Conservation (phyloP, 257 asterid genomes). For the Linaria vulgaris region DNA sequence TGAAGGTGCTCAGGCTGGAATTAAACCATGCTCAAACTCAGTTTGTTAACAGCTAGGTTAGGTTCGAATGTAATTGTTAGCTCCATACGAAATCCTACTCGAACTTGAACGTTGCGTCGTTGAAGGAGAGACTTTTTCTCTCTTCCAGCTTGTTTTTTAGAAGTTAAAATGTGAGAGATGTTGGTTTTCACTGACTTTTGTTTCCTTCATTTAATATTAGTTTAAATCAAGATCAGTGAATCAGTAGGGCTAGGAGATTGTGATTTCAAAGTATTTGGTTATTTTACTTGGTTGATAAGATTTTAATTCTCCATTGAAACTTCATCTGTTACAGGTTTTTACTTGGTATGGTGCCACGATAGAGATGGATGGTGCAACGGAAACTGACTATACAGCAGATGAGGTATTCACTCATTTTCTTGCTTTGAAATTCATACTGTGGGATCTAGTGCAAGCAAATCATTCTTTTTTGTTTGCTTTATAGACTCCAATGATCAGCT, state of each 20-base stretch:
- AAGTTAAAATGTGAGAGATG: not conserved
- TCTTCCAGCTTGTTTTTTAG: slow-evolving; percentile 1
- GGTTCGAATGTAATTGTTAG: too few species aligned
- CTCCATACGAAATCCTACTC: too few species aligned
- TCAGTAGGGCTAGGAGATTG: not conserved
- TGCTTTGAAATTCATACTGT: slow-evolving; percentile 5
- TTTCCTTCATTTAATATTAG: not conserved
- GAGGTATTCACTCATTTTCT: slow-evolving; percentile 51
- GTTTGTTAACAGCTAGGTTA: too few species aligned
- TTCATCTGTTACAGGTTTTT: slow-evolving; percentile 54
- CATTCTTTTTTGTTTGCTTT: slow-evolving; percentile 20
- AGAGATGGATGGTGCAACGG: slow-evolving; percentile 86
- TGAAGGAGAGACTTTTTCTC: too few species aligned
- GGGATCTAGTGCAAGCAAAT: not conserved
- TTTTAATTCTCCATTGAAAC: slow-evolving; percentile 27
- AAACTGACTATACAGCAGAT: slow-evolving; percentile 93
- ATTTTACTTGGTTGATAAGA: not conserved
- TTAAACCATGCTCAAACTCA: too few species aligned
- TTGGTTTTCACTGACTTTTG: not conserved
- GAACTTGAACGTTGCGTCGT: not conserved
- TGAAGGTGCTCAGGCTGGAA: too few species aligned
- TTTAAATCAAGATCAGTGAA: not conserved
- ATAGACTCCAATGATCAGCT: slow-evolving; percentile 96
- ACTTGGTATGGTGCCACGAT: slow-evolving; percentile 96
- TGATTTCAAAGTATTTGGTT: slow-evolving; percentile 12